Evolutionary conservation across 495 filamentous ascomycete species (phyloP), one percentile per base, ranked within the genome.

Genomic region (Jackrogersella multiformis): DNA sequence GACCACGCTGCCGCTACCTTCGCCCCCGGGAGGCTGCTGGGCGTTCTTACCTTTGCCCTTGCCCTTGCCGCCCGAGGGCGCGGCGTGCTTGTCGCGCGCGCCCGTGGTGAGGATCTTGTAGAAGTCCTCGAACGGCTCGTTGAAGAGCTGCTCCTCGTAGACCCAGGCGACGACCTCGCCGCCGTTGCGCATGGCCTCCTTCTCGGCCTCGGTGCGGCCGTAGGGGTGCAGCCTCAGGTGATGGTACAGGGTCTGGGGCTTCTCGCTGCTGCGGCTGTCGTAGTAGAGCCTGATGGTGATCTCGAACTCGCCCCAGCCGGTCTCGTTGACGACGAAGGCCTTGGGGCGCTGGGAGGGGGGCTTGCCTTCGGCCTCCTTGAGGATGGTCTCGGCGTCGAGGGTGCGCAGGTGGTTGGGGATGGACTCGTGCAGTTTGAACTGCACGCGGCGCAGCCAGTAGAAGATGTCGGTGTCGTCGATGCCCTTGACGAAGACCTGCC

Each of bases 281-380:
- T 97, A 98, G 80, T 93, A 94, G 0, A 99, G 79, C 72, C 96
- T 92, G 73, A 99, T 90, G 60, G 92, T 89, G 66, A 98, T 94
- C 72, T 95, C 91, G 81, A 99, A 99, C 81, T 97, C 95, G 69
- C 95, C 95, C 92, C 94, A 99, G 35, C 95, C 95, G 0, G 94
- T 97, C 78, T 97, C 95, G 52, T 84, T 84, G 42, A 98, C 90
- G 74, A 91, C 86, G 76, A 97, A 98, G 24, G 52, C 61, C 13
- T 58, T 58, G 16, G 64, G 63, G 4, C 69, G 66, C 64, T 71
- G 71, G 2, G 68, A 38, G 13, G 32, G 18, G 10, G 94, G 90
- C 24, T 87, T 87, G 44, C 86, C 83, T 36, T 74, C 73, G 24
- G 70, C 71, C 48, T 73, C 73, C 34, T 69, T 68, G 0, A 42